phyloP scores from a whole-genome alignment of 2,329 filamentous ascomycete genomes.

The Exophiala sp. region DNA sequence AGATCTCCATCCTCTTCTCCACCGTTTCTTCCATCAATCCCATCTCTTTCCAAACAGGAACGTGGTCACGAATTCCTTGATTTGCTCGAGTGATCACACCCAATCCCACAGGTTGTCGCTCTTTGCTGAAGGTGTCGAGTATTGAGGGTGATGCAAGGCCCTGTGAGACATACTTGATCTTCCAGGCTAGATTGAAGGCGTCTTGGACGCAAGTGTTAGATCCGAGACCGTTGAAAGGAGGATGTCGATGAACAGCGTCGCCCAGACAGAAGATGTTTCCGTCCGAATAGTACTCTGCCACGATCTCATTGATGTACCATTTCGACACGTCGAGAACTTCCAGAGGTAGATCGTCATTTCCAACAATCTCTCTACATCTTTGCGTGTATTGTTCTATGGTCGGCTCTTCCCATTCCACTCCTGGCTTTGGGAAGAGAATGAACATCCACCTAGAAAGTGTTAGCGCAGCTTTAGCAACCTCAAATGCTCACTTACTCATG shows the following conservation, averaged over 20 bases:
- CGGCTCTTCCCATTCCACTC: conserved; percentile 39
- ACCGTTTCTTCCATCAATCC: conserved; percentile 42
- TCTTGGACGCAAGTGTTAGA: conserved; percentile 40
- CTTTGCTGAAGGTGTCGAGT: conserved; percentile 34
- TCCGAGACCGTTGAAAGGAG: conserved; percentile 37
- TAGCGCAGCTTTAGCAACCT: not conserved
- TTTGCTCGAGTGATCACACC: conserved; percentile 57
- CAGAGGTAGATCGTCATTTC: conserved; percentile 50
- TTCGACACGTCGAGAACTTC: conserved; percentile 54
- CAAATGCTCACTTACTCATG: conserved; percentile 38
- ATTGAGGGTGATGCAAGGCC: conserved; percentile 33
- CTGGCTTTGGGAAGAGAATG: conserved; percentile 48
- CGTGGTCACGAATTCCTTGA: conserved; percentile 54
- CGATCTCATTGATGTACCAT: conserved; percentile 61
- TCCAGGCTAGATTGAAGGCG: conserved; percentile 39
- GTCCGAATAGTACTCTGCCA: conserved; percentile 54
- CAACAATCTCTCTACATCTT: conserved; percentile 51
- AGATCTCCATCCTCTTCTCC: conserved; percentile 38
- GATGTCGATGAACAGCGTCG: conserved; percentile 38
- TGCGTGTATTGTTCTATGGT: conserved; percentile 47
- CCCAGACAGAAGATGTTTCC: conserved; percentile 36
- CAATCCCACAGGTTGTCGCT: conserved; percentile 35
- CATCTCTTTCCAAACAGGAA: conserved; percentile 45
- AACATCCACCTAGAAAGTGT: conserved; percentile 49
- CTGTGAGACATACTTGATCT: conserved; percentile 32